phyloP scores from a whole-genome alignment of 257 asterid species.

The Fraxinus cuspidata region DNA sequence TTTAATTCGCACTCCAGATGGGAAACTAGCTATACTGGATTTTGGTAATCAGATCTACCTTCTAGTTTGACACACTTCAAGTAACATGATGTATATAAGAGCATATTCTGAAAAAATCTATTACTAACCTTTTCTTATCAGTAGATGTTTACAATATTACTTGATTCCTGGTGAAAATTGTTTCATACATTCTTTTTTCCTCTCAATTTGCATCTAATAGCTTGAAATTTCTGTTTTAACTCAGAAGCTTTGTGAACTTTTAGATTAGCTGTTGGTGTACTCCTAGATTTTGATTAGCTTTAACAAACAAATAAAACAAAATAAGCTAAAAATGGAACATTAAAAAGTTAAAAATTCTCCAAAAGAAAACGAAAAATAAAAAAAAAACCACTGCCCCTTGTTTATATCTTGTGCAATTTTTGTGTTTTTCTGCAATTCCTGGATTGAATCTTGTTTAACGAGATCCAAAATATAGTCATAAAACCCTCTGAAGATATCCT shows the following conservation, averaged over 20 bases:
- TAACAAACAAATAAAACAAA: no score
- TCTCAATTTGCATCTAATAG: not conserved
- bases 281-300: not conserved
- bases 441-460: no score
- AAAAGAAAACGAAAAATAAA: no score
- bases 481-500: no score
- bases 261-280: not conserved
- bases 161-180: not conserved
- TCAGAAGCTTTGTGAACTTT: not conserved
- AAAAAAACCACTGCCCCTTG: no score
- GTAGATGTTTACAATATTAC: not conserved
- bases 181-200: slow-evolving; percentile 1
- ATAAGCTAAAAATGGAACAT: no score
- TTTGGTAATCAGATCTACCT: slow-evolving; percentile 53
- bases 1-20: slow-evolving; percentile 93
- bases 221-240: not conserved
- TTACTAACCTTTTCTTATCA: not conserved
- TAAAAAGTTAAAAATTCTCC: no score
- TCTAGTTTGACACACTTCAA: slow-evolving; percentile 10
- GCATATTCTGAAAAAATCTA: not conserved
- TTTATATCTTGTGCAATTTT: no score
- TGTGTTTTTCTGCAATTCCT: no score
- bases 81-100: slow-evolving; percentile 15
- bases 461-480: no score
- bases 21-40: slow-evolving; percentile 94